Evolutionary conservation across 768 basidiomycete species (phyloP).

Genomic region (Calocybe cyanea): DNA sequence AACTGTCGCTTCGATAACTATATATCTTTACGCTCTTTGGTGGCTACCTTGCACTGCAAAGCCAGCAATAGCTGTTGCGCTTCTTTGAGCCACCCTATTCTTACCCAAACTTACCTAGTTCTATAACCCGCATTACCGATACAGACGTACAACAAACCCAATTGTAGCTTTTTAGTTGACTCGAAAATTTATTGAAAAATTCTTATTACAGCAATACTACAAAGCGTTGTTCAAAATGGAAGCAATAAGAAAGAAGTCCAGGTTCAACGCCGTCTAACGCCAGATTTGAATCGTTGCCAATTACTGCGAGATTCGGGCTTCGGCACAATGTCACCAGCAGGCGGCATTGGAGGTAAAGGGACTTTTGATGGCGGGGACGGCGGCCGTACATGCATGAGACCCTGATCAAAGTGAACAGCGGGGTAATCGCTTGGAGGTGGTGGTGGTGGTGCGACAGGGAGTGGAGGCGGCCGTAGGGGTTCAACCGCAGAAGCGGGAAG

Average conservation of each 20-base stretch:
- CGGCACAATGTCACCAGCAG: conserved; percentile 16
- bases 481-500: conserved; percentile 10
- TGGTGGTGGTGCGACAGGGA: conserved; percentile 13
- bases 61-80: too few species aligned
- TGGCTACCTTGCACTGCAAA: too few species aligned
- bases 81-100: conserved; percentile 10
- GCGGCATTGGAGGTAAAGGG: conserved; percentile 2
- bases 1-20: conserved; percentile 4
- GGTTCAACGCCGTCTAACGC: conserved; percentile 23
- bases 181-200: conserved; percentile 16
- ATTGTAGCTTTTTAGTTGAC: conserved; percentile 50
- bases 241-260: neutral
- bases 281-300: conserved; percentile 57
- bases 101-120: conserved; percentile 26
- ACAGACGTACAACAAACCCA: conserved; percentile 24
- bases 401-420: conserved; percentile 14
- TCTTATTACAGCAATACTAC: conserved; percentile 7
- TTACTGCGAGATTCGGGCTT: conserved; percentile 39
- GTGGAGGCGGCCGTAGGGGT: conserved; percentile 5
- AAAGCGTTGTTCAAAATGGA: neutral
- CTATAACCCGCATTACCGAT: conserved; percentile 37
- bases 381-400: conserved; percentile 13
- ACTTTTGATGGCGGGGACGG: conserved; percentile 17
- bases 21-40: conserved; percentile 4
- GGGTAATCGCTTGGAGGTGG: neutral